phyloP scores from a whole-genome alignment of 1,139 yeast species.

The Blastobotrys apis region DNA sequence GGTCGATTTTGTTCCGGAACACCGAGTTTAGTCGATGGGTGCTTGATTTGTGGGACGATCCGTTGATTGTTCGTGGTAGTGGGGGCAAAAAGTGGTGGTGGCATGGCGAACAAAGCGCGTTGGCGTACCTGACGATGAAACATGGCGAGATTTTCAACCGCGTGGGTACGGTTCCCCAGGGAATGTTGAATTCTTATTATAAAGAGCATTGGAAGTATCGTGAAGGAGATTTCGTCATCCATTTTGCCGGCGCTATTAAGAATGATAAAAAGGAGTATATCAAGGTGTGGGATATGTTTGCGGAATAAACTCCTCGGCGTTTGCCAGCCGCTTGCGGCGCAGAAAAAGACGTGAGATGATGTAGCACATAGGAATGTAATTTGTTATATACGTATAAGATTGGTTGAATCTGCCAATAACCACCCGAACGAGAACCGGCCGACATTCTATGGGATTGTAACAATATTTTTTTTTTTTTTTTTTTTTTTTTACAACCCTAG shows the following conservation, averaged over 20 bases:
- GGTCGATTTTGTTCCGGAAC: conserved; percentile 26
- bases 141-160: not conserved
- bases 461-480: no score
- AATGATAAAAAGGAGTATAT: conserved; percentile 14
- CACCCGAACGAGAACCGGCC: no score
- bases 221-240: conserved; percentile 1
- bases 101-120: conserved; percentile 5
- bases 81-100: not conserved
- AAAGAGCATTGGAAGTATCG: not conserved
- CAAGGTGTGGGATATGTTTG: conserved; percentile 37
- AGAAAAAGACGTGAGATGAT: no score
- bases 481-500: no score
- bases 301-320: no score
- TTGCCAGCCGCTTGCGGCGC: no score
- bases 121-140: conserved; percentile 1
- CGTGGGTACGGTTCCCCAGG: conserved; percentile 10
- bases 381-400: no score
- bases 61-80: conserved; percentile 4
- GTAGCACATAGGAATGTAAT: no score
- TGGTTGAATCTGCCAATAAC: no score
- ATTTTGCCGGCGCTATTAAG: conserved; percentile 6
- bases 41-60: conserved; percentile 11
- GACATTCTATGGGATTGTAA: no score
- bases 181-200: conserved; percentile 8
- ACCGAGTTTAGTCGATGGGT: conserved; percentile 26